These are phyloP conservation scores for Albophoma yamanashiensis DNA, from an alignment of 2,329 filamentous ascomycete species.

Conservation along the genomic window DNA sequence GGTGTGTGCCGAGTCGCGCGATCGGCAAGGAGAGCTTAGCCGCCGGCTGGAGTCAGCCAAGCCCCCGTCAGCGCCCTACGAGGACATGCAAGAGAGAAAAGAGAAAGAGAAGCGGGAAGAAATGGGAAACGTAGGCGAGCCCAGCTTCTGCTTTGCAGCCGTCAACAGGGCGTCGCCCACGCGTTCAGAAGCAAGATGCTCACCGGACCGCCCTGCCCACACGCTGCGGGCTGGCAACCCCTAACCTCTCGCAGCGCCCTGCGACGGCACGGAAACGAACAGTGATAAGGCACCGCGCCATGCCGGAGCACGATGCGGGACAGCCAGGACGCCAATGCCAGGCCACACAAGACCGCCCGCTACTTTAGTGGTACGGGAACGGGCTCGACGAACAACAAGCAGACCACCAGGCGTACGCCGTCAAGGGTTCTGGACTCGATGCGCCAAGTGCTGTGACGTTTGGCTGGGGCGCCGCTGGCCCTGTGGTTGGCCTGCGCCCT, in stretches of 20 bases:
- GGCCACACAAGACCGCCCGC: too few relatives aligned
- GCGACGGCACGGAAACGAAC: not conserved
- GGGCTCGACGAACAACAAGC: not conserved
- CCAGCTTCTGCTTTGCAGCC: too few relatives aligned
- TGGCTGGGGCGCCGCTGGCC: slow-evolving; percentile 6
- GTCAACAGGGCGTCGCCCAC: not conserved
- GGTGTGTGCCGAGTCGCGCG: not conserved
- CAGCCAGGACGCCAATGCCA: not conserved
- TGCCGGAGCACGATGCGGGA: not conserved
- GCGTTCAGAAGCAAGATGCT: not conserved
- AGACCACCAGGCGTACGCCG: not conserved
- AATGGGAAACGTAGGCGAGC: not conserved
- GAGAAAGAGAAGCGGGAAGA: not conserved
- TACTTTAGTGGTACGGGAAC: too few relatives aligned
- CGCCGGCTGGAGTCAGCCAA: not conserved
- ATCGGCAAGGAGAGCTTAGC: not conserved
- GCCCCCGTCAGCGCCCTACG: not conserved
- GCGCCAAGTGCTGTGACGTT: slow-evolving; percentile 11
- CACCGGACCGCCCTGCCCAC: not conserved
- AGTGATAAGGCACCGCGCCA: not conserved
- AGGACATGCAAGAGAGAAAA: not conserved
- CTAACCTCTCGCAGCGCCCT: too few relatives aligned
- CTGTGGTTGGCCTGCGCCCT: slow-evolving; percentile 3
- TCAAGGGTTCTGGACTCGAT: slow-evolving; percentile 6
- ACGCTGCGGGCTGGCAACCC: not conserved